Conservation (phyloP, 2,329 filamentous ascomycete species). For the Claviceps sorghi region DNA sequence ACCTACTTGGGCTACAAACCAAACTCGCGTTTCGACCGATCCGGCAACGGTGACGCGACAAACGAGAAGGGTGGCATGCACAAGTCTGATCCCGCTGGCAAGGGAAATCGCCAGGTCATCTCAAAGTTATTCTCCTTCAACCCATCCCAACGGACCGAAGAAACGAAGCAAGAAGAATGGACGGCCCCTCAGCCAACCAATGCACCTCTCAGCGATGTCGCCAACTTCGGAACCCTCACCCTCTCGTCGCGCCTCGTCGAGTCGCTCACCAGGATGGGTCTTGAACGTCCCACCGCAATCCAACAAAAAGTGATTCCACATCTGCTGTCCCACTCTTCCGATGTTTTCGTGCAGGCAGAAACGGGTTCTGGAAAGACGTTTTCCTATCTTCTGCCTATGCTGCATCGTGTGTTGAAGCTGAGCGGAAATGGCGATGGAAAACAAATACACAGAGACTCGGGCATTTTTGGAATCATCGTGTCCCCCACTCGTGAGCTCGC, state of each 20-base stretch:
- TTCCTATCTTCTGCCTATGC: conserved; percentile 84
- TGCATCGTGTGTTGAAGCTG: conserved; percentile 73
- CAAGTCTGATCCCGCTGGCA: conserved; percentile 10
- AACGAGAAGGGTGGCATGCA: conserved; percentile 8
- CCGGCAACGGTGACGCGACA: conserved; percentile 6
- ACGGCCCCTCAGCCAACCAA: conserved; percentile 64
- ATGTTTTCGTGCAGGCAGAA: conserved; percentile 93
- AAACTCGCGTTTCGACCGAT: neutral
- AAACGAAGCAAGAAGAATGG: conserved; percentile 37
- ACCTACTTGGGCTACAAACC: conserved; percentile 1
- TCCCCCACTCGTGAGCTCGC: conserved; percentile 88
- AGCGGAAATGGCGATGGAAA: conserved; percentile 40
- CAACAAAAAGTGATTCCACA: conserved; percentile 80
- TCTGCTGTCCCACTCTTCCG: conserved; percentile 63
- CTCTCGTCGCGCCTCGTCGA: conserved; percentile 66
- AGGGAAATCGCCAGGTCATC: conserved; percentile 45
- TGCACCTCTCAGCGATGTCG: conserved; percentile 72
- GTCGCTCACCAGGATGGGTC: conserved; percentile 72
- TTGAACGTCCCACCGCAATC: conserved; percentile 87
- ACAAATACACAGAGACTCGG: conserved; percentile 66
- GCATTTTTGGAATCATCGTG: conserved; percentile 84
- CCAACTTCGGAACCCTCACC: conserved; percentile 75
- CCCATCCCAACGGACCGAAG: conserved; percentile 52
- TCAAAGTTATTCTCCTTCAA: conserved; percentile 91
- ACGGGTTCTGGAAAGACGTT: conserved; percentile 96